Conservation (phyloP, 106 monocot genomes). For the Dendrobium huoshanense region DNA sequence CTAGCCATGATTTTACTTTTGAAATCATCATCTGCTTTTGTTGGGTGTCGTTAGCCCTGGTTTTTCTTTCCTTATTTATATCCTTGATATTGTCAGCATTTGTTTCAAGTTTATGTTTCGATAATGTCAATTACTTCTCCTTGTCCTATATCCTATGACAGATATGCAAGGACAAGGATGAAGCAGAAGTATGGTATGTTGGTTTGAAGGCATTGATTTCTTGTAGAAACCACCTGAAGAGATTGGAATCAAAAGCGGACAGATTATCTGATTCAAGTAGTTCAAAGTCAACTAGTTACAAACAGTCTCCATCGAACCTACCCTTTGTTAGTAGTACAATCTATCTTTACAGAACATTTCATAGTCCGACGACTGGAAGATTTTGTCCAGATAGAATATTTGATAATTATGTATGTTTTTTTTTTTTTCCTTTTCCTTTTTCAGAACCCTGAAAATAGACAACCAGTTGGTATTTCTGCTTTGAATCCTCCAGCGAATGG, state of each 20-base stretch:
- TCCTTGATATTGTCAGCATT: not conserved
- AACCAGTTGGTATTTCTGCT: slow-evolving; percentile 14
- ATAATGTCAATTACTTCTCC: not conserved
- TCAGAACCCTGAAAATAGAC: slow-evolving; percentile 36
- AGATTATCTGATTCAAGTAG: slow-evolving; percentile 30
- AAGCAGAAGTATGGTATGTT: slow-evolving; percentile 64
- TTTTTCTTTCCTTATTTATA: not conserved
- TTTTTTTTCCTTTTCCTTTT: slow-evolving; percentile 7
- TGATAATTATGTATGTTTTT: not conserved
- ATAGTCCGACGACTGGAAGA: not conserved
- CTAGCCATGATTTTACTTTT: not conserved
- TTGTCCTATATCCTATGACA: slow-evolving; percentile 14
- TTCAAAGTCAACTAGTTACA: slow-evolving; percentile 19
- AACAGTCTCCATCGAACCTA: slow-evolving; percentile 12
- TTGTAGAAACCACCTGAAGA: slow-evolving; percentile 19
- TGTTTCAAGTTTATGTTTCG: not conserved
- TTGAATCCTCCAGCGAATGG: slow-evolving; percentile 33
- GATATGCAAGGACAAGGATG: slow-evolving; percentile 72
- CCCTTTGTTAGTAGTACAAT: slow-evolving; percentile 19
- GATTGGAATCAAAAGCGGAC: slow-evolving; percentile 30
- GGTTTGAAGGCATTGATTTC: slow-evolving; percentile 52
- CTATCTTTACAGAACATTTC: not conserved
- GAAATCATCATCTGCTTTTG: not conserved
- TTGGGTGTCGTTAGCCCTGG: not conserved
- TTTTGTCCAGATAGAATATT: not conserved